phyloP scores from a whole-genome alignment of 2,329 filamentous ascomycete genomes.

The Phialophora verrucosa region DNA sequence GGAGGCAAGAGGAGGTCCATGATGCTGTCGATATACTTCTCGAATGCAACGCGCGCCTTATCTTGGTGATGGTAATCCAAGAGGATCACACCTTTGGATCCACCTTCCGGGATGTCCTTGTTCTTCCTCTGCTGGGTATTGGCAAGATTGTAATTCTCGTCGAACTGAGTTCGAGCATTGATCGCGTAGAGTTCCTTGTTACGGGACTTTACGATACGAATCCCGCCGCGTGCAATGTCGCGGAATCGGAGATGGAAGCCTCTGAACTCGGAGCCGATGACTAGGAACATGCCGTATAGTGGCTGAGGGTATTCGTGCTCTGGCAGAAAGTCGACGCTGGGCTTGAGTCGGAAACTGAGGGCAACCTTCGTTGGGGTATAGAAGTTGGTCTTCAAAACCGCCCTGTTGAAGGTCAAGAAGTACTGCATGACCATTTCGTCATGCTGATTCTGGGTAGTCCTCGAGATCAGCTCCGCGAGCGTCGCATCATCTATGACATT shows the following conservation, averaged over 20 bases:
- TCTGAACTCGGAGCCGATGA: conserved; percentile 94
- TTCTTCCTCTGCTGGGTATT: conserved; percentile 99
- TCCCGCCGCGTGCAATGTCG: conserved; percentile 94
- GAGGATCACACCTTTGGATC: conserved; percentile 96
- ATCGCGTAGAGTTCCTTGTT: conserved; percentile 95
- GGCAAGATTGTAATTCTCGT: conserved; percentile 97
- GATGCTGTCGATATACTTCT: conserved; percentile 99
- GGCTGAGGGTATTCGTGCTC: conserved; percentile 90
- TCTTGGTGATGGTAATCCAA: conserved; percentile 94
- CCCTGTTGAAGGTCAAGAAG: conserved; percentile 93
- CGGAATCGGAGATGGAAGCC: conserved; percentile 98
- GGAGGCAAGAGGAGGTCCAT: conserved; percentile 91
- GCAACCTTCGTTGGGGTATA: conserved; percentile 99
- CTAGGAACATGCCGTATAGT: conserved; percentile 97
- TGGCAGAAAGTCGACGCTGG: conserved; percentile 75
- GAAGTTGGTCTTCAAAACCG: conserved; percentile 94
- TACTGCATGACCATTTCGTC: conserved; percentile 98
- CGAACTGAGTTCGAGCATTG: conserved; percentile 94
- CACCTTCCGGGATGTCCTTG: conserved; percentile 98
- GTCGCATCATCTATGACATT: conserved; percentile 76
- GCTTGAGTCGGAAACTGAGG: conserved; percentile 91
- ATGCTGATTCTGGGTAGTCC: conserved; percentile 87
- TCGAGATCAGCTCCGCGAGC: conserved; percentile 77
- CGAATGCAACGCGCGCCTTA: conserved; percentile 88
- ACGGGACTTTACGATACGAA: conserved; percentile 97